Conservation (phyloP, 352 stramenopile genomes). For the Phytophthora fragariaefolia region DNA sequence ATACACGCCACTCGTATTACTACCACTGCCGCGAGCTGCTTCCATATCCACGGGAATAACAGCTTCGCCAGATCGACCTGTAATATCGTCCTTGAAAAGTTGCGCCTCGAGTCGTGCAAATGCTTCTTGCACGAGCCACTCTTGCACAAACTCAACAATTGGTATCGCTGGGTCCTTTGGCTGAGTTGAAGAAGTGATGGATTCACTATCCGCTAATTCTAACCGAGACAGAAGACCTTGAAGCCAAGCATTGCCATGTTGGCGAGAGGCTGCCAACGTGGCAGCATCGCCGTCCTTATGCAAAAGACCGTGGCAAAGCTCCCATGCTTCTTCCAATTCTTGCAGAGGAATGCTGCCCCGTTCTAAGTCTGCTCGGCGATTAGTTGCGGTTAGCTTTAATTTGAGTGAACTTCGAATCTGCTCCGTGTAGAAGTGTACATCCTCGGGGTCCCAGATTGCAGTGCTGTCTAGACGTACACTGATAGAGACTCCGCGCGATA, state of each 20-base stretch:
- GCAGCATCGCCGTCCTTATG: constrained; percentile 32
- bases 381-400: constrained; percentile 12
- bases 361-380: constrained; percentile 24
- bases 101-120: constrained; percentile 63
- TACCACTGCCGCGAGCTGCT: constrained; percentile 56
- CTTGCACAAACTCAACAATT: constrained; percentile 72
- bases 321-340: constrained; percentile 62
- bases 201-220: constrained; percentile 35
- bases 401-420: constrained; percentile 44
- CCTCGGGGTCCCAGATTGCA: constrained; percentile 47
- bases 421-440: constrained; percentile 51
- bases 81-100: constrained; percentile 59
- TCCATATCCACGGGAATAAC: constrained; percentile 60
- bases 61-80: constrained; percentile 44
- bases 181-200: background rate
- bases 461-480: constrained; percentile 62
- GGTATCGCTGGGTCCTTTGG: constrained; percentile 28
- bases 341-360: constrained; percentile 34
- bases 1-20: constrained; percentile 65
- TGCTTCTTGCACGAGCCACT: constrained; percentile 79
- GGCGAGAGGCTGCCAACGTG: constrained; percentile 18
- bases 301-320: constrained; percentile 48
- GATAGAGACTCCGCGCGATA: constrained; percentile 71
- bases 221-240: constrained; percentile 47
- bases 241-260: constrained; percentile 54